phyloP scores from a whole-genome alignment of 176 grass and related monocot genomes.

The Carex littledalei region DNA sequence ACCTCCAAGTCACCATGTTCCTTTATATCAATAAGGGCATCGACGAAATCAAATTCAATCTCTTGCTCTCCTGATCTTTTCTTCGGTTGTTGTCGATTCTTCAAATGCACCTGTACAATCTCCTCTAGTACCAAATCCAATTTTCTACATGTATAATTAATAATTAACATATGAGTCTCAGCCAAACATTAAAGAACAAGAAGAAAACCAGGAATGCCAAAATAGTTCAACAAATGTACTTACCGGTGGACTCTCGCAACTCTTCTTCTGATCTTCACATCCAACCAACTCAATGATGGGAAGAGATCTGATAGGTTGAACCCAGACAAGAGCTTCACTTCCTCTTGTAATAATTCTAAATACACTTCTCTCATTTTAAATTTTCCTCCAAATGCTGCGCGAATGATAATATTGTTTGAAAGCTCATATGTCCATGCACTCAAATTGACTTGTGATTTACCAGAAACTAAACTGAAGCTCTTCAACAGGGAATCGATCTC shows the following conservation, averaged over 20 bases:
- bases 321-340: background rate
- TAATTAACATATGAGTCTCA: too few relatives aligned
- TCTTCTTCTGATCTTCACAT: background rate
- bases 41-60: too few relatives aligned
- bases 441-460: background rate
- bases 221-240: too few relatives aligned
- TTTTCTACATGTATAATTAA: background rate
- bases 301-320: conserved; percentile 34
- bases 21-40: too few relatives aligned
- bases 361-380: background rate
- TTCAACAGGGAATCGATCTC: conserved; percentile 19
- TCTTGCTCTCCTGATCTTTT: background rate
- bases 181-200: too few relatives aligned
- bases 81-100: too few relatives aligned
- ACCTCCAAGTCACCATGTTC: too few relatives aligned
- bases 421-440: background rate
- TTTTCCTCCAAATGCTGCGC: conserved; percentile 23
- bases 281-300: conserved; percentile 26
- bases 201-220: too few relatives aligned
- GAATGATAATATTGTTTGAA: conserved; percentile 8
- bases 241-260: background rate
- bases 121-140: background rate
- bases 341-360: background rate
- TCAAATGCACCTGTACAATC: background rate
- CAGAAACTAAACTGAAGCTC: background rate